Conservation (phyloP, 257 asterid genomes). For the Solanum stenotomum region DNA sequence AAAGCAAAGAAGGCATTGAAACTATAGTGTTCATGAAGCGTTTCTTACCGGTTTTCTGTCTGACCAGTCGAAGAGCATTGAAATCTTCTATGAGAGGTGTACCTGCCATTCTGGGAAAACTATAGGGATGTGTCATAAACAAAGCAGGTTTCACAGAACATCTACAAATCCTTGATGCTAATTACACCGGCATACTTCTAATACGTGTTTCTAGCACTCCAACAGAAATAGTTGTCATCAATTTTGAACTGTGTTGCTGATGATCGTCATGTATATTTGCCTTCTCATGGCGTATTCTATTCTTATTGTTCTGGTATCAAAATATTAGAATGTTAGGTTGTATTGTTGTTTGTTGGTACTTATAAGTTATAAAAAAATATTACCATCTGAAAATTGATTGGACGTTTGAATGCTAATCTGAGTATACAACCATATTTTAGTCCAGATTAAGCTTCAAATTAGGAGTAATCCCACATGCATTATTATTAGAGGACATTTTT, state of each 20-base stretch:
- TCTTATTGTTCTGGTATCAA: neutral
- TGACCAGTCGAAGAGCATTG: neutral
- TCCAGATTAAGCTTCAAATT: no score
- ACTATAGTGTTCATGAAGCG: neutral
- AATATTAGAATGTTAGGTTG: neutral
- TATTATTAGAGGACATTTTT: no score
- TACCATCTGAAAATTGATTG: neutral
- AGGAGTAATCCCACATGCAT: neutral
- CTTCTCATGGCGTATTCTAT: neutral
- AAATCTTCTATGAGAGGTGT: neutral
- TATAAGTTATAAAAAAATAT: no score
- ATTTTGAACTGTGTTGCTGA: neutral
- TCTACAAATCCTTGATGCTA: neutral
- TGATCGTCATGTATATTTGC: neutral
- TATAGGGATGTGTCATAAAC: neutral
- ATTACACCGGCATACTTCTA: neutral
- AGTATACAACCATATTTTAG: neutral
- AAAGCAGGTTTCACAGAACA: neutral
- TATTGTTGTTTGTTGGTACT: neutral
- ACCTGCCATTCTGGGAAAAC: neutral
- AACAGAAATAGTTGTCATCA: neutral
- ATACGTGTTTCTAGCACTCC: neutral
- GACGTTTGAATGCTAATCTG: neutral
- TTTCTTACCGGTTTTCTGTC: neutral
- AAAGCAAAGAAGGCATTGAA: conserved; percentile 30